Evolutionary conservation across 1,284 basidiomycete genomes (phyloP).

Genomic region (Melampsora larici-populina): DNA sequence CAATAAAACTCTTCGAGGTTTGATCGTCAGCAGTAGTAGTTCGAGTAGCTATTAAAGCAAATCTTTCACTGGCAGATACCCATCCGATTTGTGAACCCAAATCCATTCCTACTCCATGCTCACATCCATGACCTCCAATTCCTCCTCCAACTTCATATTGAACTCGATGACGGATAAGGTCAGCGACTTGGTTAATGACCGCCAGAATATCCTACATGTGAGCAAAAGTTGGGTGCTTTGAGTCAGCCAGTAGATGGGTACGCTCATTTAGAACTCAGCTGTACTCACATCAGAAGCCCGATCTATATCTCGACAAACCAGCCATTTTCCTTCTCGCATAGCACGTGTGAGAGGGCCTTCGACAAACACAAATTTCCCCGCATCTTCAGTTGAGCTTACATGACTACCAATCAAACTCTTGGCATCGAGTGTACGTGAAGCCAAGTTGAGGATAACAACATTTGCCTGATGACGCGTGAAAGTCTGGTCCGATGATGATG

Average conservation of each 20-base stretch:
- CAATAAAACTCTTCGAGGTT: constrained; percentile 14
- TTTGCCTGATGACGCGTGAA: constrained; percentile 51
- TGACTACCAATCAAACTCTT: constrained; percentile 92
- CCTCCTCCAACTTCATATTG: constrained; percentile 40
- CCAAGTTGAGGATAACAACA: constrained; percentile 75
- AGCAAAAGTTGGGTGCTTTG: background rate
- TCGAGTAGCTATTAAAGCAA: constrained; percentile 56
- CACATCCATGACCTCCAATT: constrained; percentile 60
- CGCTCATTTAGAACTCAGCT: background rate
- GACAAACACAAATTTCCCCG: constrained; percentile 93
- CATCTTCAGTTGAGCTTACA: constrained; percentile 75
- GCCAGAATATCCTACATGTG: constrained; percentile 35
- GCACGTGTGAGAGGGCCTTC: constrained; percentile 90
- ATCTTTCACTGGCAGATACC: constrained; percentile 54
- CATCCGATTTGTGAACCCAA: constrained; percentile 52
- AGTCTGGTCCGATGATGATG: constrained; percentile 52
- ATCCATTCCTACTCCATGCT: constrained; percentile 63
- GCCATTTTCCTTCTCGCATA: constrained; percentile 86
- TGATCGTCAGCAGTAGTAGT: constrained; percentile 44
- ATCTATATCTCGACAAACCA: constrained; percentile 91
- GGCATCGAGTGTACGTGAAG: constrained; percentile 90
- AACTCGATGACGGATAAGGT: constrained; percentile 39
- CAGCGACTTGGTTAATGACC: constrained; percentile 39
- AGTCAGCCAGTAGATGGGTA: background rate
- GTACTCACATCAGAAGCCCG: constrained; percentile 70